Base-by-base conservation (phyloP, 2,329 filamentous ascomycete species). In the Pezicula neosporulosa region DNA sequence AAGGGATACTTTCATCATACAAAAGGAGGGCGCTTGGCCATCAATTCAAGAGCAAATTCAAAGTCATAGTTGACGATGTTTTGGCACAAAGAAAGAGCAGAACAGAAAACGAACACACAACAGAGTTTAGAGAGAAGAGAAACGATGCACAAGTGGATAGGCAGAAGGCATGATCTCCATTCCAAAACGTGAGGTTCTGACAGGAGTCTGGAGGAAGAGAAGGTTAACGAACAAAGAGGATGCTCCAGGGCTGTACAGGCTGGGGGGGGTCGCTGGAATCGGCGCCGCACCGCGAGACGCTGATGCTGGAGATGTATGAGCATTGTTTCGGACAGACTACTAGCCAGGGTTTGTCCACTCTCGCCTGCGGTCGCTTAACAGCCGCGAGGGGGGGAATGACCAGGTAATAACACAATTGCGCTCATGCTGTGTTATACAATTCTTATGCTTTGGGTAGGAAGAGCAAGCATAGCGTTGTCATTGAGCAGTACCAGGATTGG, bases 1-100 rank as follows among this genome's bases (percentile, higher is more conserved):
- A 60, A 62, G 58, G 56, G 48, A 57, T 55, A 49, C 47, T 47
- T 19, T 51, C 52, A 47, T 9, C n/a, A 36, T 19, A 24, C 18
- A 50, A 16, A 47, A 44, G 49, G 48, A 52, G 57, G 61, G 56
- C 56, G 56, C 51, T 53, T 56, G 58, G 61, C 63, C 62, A 57
- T 63, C 53, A 61, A 56, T 43, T 57, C n/a, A 16, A 30, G 12
- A 21, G n/a, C 35, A 38, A 24, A 24, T 21, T 12, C 18, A 21
- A 24, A 21, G 15, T 47, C 33, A 37, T 47, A 15, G 16, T n/a
- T 60, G 37, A 52, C 13, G 30, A 38, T 48, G 44, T 38, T 38
- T 61, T 57, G 56, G 54, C 45, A 42, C 2, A 58, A 50, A 48
- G 41, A 51, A 48, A 27, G 38, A 35, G 36, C n/a, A 37, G 37